Evolutionary conservation across 768 basidiomycete genomes (phyloP), one percentile per base, ranked within the genome.

Genomic region (Rhodotorula kratochvilovae): DNA sequence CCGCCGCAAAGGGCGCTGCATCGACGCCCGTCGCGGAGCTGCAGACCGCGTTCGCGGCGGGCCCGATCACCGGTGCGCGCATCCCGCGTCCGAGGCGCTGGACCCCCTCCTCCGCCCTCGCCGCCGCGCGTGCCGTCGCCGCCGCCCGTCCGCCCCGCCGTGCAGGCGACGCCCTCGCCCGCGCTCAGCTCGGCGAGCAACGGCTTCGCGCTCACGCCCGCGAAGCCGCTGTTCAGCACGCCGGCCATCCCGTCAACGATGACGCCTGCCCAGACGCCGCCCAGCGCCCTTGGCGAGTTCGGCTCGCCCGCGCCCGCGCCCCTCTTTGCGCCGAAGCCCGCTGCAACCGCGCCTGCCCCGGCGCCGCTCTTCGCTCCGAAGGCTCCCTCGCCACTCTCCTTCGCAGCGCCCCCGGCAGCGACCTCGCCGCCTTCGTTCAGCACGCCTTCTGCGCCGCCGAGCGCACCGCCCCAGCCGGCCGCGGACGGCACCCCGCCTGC

Each of bases 61-160:
- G 66, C 0, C 66, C 72, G 7, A 46, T 76, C 53, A 76, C 71
- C 21, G 69, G 59, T 8, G 75, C 68, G 21, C 63, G 70, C 0
- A 57, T 76, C 0, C 75, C 75, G 21, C 63, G 63, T 12, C 75
- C 75, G 10, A 31, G 75, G 12, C 45, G 63, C 1, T 63, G 55
- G 31, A 7, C n/a, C 8, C 75, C 72, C 15, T 64, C 75, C 63
- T 3, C 64, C 60, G 19, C 45, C 45, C 5, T 19, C 43, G 10
- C 63, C 29, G 35, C 54, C 23, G 1, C 36, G 36, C 25, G 31
- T 21, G 29, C 7, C 13, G 16, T 51, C 61, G 35, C 35, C 36
- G 17, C 25, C 23, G 17, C 15, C 21, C 35, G 35, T 17, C n/a
- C 57, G 53, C 12, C 39, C 54, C 11, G 39, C 33, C n/a, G 39